Base-by-base conservation (phyloP, 75 land plant species). In the Ceratopteris richardii region DNA sequence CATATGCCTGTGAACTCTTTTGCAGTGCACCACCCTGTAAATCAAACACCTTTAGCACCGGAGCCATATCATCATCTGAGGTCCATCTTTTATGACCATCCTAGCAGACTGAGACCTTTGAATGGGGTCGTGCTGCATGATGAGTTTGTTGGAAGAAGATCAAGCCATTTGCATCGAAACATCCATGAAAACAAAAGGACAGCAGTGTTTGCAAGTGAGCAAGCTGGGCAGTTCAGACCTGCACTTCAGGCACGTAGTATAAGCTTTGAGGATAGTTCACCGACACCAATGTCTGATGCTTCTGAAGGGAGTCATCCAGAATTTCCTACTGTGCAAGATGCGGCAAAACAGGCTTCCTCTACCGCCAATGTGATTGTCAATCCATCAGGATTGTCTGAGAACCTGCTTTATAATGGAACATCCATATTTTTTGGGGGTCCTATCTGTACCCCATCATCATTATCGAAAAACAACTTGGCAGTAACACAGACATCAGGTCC, bases 391-490 rank as follows among this genome's bases (percentile, higher is more conserved):
- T 9, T 9, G 37, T 44, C 73, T 25, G 78, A 82, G 16, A 80
- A 74, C 30, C 65, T 85, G 6, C 48, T 64, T 57, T 79, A 79
- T 60, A 75, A 78, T 6, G 94, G 80, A 43, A 70, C 82, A 20
- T 80, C 82, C 17, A 87, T 84, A 50, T 88, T 90, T 70, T 84
- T 83, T 51, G 92, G 83, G 30, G 85, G 88, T 1, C 96, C 96
- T 20, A 70, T 80, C 46, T 70, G 58, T 31, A 74, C 55, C 1
- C 76, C 85, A n/a, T 47, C 20, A 31, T 62, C 57, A 3, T 33
- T 9, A 9, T 9, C 3, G 37, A 33, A 9, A 9, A 33, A 33
- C 9, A 33, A 33, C 37, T 9, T 9, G 7, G 7, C 37, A 4
- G 37, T 33, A 4, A 4, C 37, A 4, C 3, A 33, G 3, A 9